Evolutionary conservation across 192 early-diverging fungal species (phyloP).

Genomic region (Oehlia diaphana): DNA sequence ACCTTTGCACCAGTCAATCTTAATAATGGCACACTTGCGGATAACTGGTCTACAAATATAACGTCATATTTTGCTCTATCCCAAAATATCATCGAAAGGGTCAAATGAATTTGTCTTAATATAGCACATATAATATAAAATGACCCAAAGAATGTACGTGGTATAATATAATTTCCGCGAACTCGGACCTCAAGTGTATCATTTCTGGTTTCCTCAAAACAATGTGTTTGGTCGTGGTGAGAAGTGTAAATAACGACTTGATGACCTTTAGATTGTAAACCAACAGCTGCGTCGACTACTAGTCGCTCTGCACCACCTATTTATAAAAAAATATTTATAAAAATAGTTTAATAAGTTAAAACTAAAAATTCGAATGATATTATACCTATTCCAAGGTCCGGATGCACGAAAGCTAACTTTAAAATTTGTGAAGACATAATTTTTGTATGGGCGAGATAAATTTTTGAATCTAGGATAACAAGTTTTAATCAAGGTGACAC

Average conservation of each 20-base stretch:
- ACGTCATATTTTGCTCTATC: constrained; percentile 61
- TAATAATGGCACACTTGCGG: constrained; percentile 80
- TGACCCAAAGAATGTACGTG: constrained; percentile 66
- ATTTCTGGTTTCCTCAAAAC: constrained; percentile 90
- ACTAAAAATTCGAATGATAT: neutral
- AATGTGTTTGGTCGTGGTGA: constrained; percentile 85
- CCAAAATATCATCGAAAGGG: constrained; percentile 40
- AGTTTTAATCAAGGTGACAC: neutral
- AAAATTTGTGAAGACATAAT: constrained; percentile 34
- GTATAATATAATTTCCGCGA: constrained; percentile 70
- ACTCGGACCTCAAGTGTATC: constrained; percentile 78
- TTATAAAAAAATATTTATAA: neutral
- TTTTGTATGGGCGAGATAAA: neutral
- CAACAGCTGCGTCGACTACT: constrained; percentile 88
- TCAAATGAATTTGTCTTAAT: constrained; percentile 70
- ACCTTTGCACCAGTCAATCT: constrained; percentile 63
- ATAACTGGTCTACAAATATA: constrained; percentile 86
- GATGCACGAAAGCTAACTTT: constrained; percentile 84
- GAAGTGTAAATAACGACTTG: constrained; percentile 82
- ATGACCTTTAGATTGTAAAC: constrained; percentile 79
- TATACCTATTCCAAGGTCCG: constrained; percentile 89
- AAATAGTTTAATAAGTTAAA: neutral
- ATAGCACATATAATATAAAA: constrained; percentile 84
- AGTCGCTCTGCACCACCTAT: constrained; percentile 91
- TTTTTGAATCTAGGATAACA: neutral